These are phyloP conservation scores for Apiospora rasikravindrae DNA, from an alignment of 2,329 filamentous ascomycete species.

Conservation along the genomic window DNA sequence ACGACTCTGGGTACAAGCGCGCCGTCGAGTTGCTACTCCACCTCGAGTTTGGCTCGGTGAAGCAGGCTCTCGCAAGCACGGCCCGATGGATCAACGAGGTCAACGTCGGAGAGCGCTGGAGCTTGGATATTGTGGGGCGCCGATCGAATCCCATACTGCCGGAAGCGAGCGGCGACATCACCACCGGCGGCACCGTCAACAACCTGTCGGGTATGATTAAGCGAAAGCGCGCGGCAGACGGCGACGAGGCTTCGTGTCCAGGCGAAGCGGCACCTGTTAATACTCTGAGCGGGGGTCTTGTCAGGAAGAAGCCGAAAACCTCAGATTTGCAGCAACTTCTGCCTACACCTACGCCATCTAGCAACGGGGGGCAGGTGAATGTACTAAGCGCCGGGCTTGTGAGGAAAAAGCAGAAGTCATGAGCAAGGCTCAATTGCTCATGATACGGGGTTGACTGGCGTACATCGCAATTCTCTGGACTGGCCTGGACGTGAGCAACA, in stretches of 20 bases:
- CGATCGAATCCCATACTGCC: conserved; percentile 35
- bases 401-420: conserved; percentile 53
- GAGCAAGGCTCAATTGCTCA: neutral
- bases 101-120: conserved; percentile 59
- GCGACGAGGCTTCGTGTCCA: conserved; percentile 21
- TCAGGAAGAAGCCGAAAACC: conserved; percentile 58
- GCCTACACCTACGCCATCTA: neutral
- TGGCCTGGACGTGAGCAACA: neutral
- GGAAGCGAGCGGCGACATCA: conserved; percentile 21
- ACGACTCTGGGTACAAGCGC: conserved; percentile 69
- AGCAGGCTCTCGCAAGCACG: conserved; percentile 68
- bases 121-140: conserved; percentile 53
- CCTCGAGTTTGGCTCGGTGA: conserved; percentile 72
- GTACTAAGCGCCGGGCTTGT: conserved; percentile 56
- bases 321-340: conserved; percentile 25
- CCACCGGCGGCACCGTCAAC: conserved; percentile 41
- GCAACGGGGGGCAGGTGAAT: conserved; percentile 44
- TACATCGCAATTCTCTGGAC: neutral
- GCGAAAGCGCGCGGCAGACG: conserved; percentile 45
- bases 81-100: conserved; percentile 74
- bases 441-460: neutral
- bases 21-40: conserved; percentile 72
- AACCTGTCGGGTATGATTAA: conserved; percentile 56
- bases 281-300: conserved; percentile 43
- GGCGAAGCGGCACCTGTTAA: conserved; percentile 35